Evolutionary conservation across 2,329 filamentous ascomycete genomes (phyloP).

Genomic region (Akanthomyces dipterigenus): DNA sequence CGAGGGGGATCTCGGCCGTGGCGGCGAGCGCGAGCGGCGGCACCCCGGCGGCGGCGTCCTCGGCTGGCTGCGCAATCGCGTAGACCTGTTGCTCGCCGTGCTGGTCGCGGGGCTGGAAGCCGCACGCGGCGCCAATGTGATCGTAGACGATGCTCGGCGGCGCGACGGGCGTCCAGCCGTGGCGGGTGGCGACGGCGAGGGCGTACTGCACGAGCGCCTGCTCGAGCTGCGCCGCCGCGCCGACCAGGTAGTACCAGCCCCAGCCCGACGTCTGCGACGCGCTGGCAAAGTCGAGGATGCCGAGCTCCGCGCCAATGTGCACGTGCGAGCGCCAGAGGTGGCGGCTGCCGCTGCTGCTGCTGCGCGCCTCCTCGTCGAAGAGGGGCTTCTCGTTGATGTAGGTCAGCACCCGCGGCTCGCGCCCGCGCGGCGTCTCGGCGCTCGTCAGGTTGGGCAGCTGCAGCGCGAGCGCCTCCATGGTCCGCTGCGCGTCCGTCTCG

Average conservation of each 20-base stretch:
- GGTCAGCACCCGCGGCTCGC: conserved; percentile 56
- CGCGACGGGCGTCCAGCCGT: conserved; percentile 73
- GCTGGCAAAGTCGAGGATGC: conserved; percentile 80
- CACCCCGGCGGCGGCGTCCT: conserved; percentile 54
- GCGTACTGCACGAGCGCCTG: conserved; percentile 89
- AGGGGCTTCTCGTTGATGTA: conserved; percentile 71
- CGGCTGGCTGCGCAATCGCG: conserved; percentile 58
- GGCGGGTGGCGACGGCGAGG: conserved; percentile 61
- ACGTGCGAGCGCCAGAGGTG: conserved; percentile 68
- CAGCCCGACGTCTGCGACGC: conserved; percentile 81
- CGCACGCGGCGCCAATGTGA: conserved; percentile 84
- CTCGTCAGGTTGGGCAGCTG: conserved; percentile 84
- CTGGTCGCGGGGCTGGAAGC: conserved; percentile 88
- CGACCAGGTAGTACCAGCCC: conserved; percentile 97
- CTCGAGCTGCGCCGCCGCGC: conserved; percentile 88
- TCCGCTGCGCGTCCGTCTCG: conserved; percentile 51
- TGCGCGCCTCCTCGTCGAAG: conserved; percentile 22
- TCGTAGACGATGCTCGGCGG: conserved; percentile 89
- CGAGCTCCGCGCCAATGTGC: conserved; percentile 77
- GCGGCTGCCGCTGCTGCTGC: conserved; percentile 25
- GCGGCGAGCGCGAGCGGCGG: conserved; percentile 73
- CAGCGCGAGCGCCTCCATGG: conserved; percentile 69
- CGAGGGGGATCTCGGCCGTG: conserved; percentile 91
- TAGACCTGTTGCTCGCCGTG: conserved; percentile 92
- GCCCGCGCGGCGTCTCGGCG: conserved; percentile 63